Percentiles rank a stretch among this genome's conserved stretches.
Evolutionary conservation across 352 stramenopile genomes (phyloP).

Genomic region (Pythium oligandrum): DNA sequence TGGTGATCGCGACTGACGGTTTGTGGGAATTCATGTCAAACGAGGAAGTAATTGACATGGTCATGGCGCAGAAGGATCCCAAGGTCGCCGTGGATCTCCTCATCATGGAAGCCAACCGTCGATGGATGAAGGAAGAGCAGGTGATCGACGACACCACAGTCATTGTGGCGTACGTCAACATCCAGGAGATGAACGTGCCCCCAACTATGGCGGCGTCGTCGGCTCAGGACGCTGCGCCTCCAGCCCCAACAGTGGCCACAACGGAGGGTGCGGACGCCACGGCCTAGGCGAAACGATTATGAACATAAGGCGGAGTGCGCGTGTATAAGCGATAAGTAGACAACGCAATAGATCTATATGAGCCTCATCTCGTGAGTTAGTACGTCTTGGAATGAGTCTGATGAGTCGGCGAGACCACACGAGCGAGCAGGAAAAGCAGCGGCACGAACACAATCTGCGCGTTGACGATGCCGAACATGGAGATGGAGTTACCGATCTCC

Average conservation of each 20-base stretch:
- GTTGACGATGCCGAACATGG: slow-evolving; percentile 84
- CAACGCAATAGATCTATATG: too few relatives aligned
- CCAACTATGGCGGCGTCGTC: slow-evolving; percentile 4
- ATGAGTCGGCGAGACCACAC: not conserved
- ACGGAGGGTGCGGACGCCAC: too few relatives aligned
- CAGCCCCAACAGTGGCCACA: slow-evolving; percentile 6
- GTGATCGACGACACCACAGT: slow-evolving; percentile 99
- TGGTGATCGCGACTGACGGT: slow-evolving; percentile 97
- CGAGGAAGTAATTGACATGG: slow-evolving; percentile 91
- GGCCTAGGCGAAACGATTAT: too few relatives aligned
- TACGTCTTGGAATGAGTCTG: too few relatives aligned
- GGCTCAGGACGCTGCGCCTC: slow-evolving; percentile 1
- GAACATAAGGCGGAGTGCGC: too few relatives aligned
- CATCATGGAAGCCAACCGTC: slow-evolving; percentile 93
- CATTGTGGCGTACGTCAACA: slow-evolving; percentile 94
- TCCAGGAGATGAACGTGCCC: slow-evolving; percentile 29
- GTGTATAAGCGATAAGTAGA: too few relatives aligned
- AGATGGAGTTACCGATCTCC: slow-evolving; percentile 86
- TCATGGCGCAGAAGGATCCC: slow-evolving; percentile 66
- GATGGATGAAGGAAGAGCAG: slow-evolving; percentile 99
- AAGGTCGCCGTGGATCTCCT: slow-evolving; percentile 89
- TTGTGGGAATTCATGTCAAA: slow-evolving; percentile 99
- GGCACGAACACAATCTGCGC: slow-evolving; percentile 78
- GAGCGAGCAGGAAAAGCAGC: slow-evolving; percentile 59
- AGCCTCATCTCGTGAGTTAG: too few relatives aligned